A percentile compares a stretch with the other conserved stretches of the same genome.
phyloP scores from a whole-genome alignment of 805 yeast genomes.

The Lachancea waltii region DNA sequence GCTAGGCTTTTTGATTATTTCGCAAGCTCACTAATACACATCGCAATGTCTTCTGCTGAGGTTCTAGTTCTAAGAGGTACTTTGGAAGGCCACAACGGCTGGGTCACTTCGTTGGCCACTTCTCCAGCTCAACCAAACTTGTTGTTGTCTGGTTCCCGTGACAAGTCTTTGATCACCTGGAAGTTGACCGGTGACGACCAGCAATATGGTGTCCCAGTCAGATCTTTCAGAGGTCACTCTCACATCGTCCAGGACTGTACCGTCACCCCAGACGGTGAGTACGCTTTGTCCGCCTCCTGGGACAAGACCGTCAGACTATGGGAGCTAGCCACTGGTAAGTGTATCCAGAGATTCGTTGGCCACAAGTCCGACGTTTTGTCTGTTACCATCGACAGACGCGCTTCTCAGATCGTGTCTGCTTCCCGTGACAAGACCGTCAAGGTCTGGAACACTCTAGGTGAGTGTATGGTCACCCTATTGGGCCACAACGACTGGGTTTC shows the following conservation, averaged over 20 bases:
- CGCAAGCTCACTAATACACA: background rate
- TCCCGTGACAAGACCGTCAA: conserved; percentile 98
- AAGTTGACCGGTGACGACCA: conserved; percentile 92
- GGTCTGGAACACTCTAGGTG: conserved; percentile 99
- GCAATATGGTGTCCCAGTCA: conserved; percentile 97
- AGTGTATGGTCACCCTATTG: conserved; percentile 86
- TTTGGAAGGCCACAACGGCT: conserved; percentile 93
- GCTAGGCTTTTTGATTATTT: no score
- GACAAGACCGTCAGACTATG: conserved; percentile 97
- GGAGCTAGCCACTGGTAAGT: conserved; percentile 92
- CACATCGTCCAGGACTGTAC: conserved; percentile 98
- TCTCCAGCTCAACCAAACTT: conserved; percentile 97
- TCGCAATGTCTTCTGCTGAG: conserved; percentile 68
- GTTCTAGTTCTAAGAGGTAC: conserved; percentile 99
- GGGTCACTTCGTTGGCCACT: conserved; percentile 99
- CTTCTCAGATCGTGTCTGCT: conserved; percentile 97
- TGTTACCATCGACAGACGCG: conserved; percentile 91
- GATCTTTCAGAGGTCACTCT: conserved; percentile 96
- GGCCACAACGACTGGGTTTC: conserved; percentile 99
- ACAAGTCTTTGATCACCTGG: conserved; percentile 98
- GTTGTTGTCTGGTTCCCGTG: conserved; percentile 97
- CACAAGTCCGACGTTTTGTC: conserved; percentile 97
- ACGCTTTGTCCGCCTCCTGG: conserved; percentile 99
- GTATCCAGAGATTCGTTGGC: conserved; percentile 92
- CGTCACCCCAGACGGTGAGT: conserved; percentile 95